Evolutionary conservation across 2,329 filamentous ascomycete species (phyloP).

Genomic region (Pseudogymnoascus sp.): DNA sequence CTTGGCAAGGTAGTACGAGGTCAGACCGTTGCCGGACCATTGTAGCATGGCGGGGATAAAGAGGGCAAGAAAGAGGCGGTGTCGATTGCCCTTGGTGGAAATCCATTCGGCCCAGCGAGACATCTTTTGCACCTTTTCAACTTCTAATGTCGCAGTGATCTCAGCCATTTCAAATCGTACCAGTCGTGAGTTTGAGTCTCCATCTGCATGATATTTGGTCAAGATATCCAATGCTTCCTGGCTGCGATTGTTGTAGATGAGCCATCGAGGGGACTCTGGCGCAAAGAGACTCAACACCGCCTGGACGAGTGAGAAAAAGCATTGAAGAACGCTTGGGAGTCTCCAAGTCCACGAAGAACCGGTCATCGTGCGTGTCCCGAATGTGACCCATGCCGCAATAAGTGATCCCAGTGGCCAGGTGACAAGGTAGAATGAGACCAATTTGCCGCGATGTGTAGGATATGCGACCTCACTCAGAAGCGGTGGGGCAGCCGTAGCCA

Average conservation of each 20-base stretch:
- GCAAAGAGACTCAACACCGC: constrained; percentile 20
- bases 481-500: constrained; percentile 16
- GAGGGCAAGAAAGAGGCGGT: constrained; percentile 15
- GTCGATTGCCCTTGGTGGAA: constrained; percentile 12
- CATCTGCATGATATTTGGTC: constrained; percentile 40
- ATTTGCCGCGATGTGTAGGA: constrained; percentile 14
- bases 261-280: constrained; percentile 34
- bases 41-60: constrained; percentile 11
- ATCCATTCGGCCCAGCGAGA: constrained; percentile 9
- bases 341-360: constrained; percentile 32
- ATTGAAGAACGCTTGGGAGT: constrained; percentile 38
- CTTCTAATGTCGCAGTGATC: constrained; percentile 32
- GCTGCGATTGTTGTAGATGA: constrained; percentile 29
- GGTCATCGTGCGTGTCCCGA: constrained; percentile 16
- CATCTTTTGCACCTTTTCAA: constrained; percentile 34
- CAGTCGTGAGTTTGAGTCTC: constrained; percentile 37
- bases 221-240: constrained; percentile 34
- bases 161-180: constrained; percentile 27
- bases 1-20: constrained; percentile 33
- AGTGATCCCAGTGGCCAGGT: constrained; percentile 19
- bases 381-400: constrained; percentile 20
- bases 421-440: constrained; percentile 10
- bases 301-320: constrained; percentile 12
- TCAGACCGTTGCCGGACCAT: constrained; percentile 16
- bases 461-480: constrained; percentile 15